Evolutionary conservation across 768 basidiomycete species (phyloP).

Genomic region (Lenzites betulinus): DNA sequence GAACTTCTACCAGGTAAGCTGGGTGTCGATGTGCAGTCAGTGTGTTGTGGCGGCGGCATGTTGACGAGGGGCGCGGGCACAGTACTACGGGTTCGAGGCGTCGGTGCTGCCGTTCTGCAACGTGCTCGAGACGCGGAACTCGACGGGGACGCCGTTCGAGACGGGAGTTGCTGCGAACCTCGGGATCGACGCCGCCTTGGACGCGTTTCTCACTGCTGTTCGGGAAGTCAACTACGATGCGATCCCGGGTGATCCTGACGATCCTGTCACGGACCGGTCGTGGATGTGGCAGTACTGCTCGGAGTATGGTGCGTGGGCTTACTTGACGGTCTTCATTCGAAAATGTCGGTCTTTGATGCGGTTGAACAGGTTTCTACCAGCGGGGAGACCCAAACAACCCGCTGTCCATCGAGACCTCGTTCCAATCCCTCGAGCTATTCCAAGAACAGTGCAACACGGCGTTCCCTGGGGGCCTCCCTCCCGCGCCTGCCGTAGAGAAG

Average conservation of each 20-base stretch:
- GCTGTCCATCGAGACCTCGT: constrained; percentile 49
- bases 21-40: no score
- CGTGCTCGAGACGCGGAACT: constrained; percentile 47
- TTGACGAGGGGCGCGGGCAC: no score
- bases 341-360: no score
- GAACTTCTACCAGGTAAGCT: constrained; percentile 46
- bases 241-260: constrained; percentile 42
- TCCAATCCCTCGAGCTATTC: constrained; percentile 46
- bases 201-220: constrained; percentile 45
- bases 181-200: constrained; percentile 39
- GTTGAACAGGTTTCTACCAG: constrained; percentile 51
- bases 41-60: background rate
- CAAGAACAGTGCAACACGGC: constrained; percentile 46
- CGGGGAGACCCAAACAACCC: constrained; percentile 47
- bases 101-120: constrained; percentile 52
- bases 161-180: constrained; percentile 39
- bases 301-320: constrained; percentile 43
- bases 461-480: constrained; percentile 41
- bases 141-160: constrained; percentile 40
- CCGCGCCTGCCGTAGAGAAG: constrained; percentile 44
- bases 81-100: constrained; percentile 51
- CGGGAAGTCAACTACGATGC: constrained; percentile 49
- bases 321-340: background rate
- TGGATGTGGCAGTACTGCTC: constrained; percentile 60
- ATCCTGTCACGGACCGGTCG: constrained; percentile 45